A percentile compares a stretch with the other conserved stretches of the same genome.
These are phyloP conservation scores for Parathielavia hyrcaniae DNA, from an alignment of 495 filamentous ascomycete genomes.

Conservation along the genomic window DNA sequence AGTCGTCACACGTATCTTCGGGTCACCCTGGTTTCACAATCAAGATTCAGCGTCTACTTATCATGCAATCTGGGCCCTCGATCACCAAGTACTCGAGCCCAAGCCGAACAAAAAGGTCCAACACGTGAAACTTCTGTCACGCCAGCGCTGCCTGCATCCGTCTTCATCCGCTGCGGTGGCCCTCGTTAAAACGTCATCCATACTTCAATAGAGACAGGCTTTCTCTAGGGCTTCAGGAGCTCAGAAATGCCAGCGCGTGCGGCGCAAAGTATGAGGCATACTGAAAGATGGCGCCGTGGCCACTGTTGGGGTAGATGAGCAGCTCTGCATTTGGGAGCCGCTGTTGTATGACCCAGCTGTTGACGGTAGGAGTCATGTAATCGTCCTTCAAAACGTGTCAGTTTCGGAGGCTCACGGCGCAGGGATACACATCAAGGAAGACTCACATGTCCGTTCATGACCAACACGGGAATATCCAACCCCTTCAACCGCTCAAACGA, in stretches of 20 bases:
- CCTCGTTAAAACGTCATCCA: too few relatives aligned
- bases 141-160: too few relatives aligned
- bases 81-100: too few relatives aligned
- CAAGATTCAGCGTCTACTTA: too few relatives aligned
- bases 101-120: too few relatives aligned
- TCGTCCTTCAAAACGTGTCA: conserved; percentile 22
- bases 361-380: conserved; percentile 29
- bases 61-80: too few relatives aligned
- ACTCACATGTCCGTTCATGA: conserved; percentile 31
- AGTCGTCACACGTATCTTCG: conserved; percentile 37
- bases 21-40: too few relatives aligned
- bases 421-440: not conserved
- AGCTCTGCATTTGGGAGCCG: conserved; percentile 30
- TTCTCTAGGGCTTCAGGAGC: not conserved
- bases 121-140: too few relatives aligned
- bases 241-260: conserved; percentile 18
- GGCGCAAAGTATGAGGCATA: conserved; percentile 26
- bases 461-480: conserved; percentile 31
- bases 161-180: too few relatives aligned
- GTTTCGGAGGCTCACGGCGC: conserved; percentile 14
- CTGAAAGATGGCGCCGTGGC: conserved; percentile 33
- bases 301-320: conserved; percentile 30
- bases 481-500: conserved; percentile 27
- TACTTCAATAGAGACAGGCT: too few relatives aligned
- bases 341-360: conserved; percentile 31